Conservation (phyloP, 805 yeast species). For the Candida saitoana region DNA sequence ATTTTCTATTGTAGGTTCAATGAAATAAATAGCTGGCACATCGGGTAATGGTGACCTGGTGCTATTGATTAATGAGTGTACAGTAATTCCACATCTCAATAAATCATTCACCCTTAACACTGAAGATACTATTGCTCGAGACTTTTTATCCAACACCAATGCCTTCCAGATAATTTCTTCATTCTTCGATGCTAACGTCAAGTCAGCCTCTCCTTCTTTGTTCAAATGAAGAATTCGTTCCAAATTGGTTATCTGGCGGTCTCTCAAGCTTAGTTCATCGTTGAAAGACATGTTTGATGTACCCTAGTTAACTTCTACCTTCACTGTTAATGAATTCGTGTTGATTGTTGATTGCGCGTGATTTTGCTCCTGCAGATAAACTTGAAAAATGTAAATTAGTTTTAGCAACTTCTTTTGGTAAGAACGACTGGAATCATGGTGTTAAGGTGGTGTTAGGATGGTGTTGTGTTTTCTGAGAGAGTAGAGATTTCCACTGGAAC, state of each 20-base stretch:
- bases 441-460: too few species aligned
- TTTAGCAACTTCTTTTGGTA: too few species aligned
- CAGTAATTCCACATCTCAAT: constrained; percentile 85
- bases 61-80: constrained; percentile 71
- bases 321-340: constrained; percentile 2
- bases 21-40: constrained; percentile 90
- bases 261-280: constrained; percentile 19
- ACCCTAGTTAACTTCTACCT: neutral
- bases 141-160: constrained; percentile 71
- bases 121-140: constrained; percentile 83
- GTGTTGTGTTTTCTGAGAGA: too few species aligned
- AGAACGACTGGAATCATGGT: too few species aligned
- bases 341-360: constrained; percentile 9
- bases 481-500: too few species aligned
- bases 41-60: constrained; percentile 84
- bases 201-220: constrained; percentile 51
- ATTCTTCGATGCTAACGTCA: constrained; percentile 50
- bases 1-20: constrained; percentile 81
- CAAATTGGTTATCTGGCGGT: constrained; percentile 33
- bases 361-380: neutral
- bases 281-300: constrained; percentile 10
- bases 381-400: too few species aligned
- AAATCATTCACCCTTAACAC: constrained; percentile 91
- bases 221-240: constrained; percentile 86
- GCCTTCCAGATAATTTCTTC: constrained; percentile 89